Base-by-base conservation (phyloP, 768 basidiomycete species). In the Cystofilobasidium ferigula region DNA sequence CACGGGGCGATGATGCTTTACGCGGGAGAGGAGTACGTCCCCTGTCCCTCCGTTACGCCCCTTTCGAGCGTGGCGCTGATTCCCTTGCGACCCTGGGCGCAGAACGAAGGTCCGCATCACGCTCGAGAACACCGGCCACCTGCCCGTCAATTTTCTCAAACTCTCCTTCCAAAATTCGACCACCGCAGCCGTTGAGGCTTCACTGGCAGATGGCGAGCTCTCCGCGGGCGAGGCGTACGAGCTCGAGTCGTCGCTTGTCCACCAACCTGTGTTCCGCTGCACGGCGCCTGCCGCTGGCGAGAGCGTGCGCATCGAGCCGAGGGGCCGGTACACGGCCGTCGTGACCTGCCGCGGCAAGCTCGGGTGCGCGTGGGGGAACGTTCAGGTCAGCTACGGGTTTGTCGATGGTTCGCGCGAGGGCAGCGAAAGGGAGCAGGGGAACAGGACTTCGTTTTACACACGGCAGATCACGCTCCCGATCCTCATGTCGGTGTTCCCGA, bases 1-100 rank as follows among this genome's bases (percentile, higher is more conserved):
- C 91, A 95, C 71, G 91, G 90, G 1, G 90, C 93, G 0, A 78
- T 97, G 30, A 94, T 95, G 89, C 78, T 98, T 59, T 97, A 94
- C 72, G 84, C 94, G 57, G 95, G 95, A 38, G 95, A 99, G 78
- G 85, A 78, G 93, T 91, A 69, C 67, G 84, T 77, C n/a, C n/a
- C n/a, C n/a, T n/a, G n/a, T 8, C 18, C 35, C 32, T 6, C 22
- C 35, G 3, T 42, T 42, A 22, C 10, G 13, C 35, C 35, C 35
- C 22, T 59, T 59, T 6, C 48, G 24, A 7, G 18, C 36, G 26
- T 22, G 20, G 26, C 13, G 10, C 62, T 60, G 32, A 24, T 45
- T 18, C 34, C 24, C 28, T 43, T 13, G 24, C 40, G 16, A 16
- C 26, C 4, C 40, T 12, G 14, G 24, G n/a, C 12, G 1, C 70